Percentiles rank a stretch among this genome's conserved stretches.
Conservation (phyloP, 1,284 basidiomycete genomes). For the Pholiota adiposa region DNA sequence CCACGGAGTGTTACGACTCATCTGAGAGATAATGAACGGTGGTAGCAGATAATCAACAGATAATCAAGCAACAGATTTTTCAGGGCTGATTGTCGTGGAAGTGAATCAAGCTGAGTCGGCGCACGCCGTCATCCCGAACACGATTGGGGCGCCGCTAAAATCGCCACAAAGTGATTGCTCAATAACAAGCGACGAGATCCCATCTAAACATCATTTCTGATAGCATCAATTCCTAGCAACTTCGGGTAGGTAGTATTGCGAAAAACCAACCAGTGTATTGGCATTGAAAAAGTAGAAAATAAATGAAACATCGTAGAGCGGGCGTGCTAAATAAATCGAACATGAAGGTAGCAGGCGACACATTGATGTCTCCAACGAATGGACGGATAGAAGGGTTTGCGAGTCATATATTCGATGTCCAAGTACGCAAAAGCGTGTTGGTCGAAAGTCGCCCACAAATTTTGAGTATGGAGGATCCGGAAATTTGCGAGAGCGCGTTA, state of each 20-base stretch:
- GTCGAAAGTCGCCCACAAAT: too few relatives aligned
- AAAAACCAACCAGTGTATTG: background rate
- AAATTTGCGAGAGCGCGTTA: too few relatives aligned
- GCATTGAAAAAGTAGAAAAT: background rate
- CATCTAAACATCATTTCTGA: slow-evolving; percentile 10
- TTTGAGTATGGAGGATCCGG: too few relatives aligned
- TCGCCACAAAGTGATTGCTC: slow-evolving; percentile 19
- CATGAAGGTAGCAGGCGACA: background rate
- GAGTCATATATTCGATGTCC: too few relatives aligned
- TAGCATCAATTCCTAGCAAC: slow-evolving; percentile 1
- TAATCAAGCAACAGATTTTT: background rate
- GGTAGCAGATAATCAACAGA: background rate
- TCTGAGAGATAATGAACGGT: background rate
- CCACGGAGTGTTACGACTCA: slow-evolving; percentile 39
- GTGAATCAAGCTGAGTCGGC: slow-evolving; percentile 3
- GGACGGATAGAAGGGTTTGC: too few relatives aligned
- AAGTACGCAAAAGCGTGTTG: too few relatives aligned
- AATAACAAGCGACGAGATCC: slow-evolving; percentile 11
- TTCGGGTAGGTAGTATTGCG: slow-evolving; percentile 1
- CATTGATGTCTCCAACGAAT: too few relatives aligned
- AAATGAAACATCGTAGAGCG: background rate
- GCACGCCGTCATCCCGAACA: background rate
- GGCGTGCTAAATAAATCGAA: background rate
- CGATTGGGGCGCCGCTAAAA: background rate
- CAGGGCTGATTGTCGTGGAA: background rate